These are phyloP conservation scores for Plasmodium vivax DNA, from an alignment of 169 alveolate species.

Conservation along the genomic window DNA sequence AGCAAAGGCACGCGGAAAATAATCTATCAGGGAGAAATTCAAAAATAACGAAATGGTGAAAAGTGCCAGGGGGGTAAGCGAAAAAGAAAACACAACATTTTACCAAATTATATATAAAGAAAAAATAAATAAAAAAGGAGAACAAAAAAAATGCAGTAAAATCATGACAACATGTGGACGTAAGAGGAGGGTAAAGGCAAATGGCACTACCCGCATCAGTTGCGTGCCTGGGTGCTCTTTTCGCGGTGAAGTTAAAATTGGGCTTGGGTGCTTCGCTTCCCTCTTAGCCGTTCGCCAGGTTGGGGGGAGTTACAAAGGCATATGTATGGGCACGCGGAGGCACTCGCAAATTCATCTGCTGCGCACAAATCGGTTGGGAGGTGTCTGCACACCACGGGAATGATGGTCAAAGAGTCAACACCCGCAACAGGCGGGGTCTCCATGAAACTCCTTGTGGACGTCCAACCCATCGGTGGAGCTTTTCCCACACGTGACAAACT, in stretches of 20 bases:
- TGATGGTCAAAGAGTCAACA: constrained; percentile 9
- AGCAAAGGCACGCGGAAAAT: background rate
- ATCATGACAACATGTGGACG: background rate
- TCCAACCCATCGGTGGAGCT: constrained; percentile 6
- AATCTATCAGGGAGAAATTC: background rate
- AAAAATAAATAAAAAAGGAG: background rate
- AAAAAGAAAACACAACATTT: background rate
- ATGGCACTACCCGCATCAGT: background rate
- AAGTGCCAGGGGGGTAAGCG: background rate
- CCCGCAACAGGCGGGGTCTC: constrained; percentile 73
- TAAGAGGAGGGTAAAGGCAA: background rate
- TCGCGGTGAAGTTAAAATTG: background rate
- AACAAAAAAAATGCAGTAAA: background rate
- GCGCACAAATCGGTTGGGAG: background rate
- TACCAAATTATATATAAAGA: background rate
- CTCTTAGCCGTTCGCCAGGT: background rate
- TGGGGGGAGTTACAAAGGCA: background rate
- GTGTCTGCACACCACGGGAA: background rate
- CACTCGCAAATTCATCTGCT: background rate
- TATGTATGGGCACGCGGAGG: background rate
- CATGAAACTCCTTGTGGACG: constrained; percentile 42
- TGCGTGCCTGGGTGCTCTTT: background rate
- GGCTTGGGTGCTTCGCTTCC: background rate
- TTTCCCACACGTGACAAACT: constrained; percentile 24
- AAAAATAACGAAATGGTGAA: background rate